Conservation (phyloP, 495 filamentous ascomycete species). For the Penicillium flavigenum region DNA sequence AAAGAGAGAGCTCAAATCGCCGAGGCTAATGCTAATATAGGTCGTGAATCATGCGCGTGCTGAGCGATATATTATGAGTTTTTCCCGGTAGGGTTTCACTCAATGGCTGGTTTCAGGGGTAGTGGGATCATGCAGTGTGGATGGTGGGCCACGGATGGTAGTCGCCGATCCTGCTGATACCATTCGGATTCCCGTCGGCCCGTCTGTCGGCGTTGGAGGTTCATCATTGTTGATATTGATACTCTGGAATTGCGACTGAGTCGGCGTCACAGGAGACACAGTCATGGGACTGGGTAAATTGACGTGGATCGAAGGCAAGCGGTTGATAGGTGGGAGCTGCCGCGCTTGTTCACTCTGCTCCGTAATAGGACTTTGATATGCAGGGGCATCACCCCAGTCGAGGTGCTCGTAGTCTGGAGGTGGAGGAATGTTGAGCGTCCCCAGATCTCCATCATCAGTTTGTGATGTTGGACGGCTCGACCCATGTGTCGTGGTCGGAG, state of each 20-base stretch:
- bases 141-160: neutral
- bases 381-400: slow-evolving; percentile 52
- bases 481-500: slow-evolving; percentile 26
- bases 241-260: slow-evolving; percentile 15
- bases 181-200: neutral
- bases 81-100: too few species aligned
- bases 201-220: slow-evolving; percentile 13
- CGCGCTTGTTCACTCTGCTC: slow-evolving; percentile 18
- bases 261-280: slow-evolving; percentile 34
- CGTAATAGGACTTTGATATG: slow-evolving; percentile 39
- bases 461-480: slow-evolving; percentile 22
- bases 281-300: slow-evolving; percentile 38
- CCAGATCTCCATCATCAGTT: slow-evolving; percentile 40
- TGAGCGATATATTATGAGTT: slow-evolving; percentile 1
- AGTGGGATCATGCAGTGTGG: neutral
- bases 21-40: slow-evolving; percentile 13
- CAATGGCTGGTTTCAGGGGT: neutral
- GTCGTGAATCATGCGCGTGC: slow-evolving; percentile 14
- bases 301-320: slow-evolving; percentile 43
- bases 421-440: slow-evolving; percentile 37
- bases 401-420: slow-evolving; percentile 46
- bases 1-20: neutral
- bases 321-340: slow-evolving; percentile 26
- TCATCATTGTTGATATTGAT: slow-evolving; percentile 8
- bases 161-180: neutral